A percentile compares a stretch with the other conserved stretches of the same genome.
phyloP scores from a whole-genome alignment of 2,329 filamentous ascomycete genomes.

The Aureobasidium vineae region DNA sequence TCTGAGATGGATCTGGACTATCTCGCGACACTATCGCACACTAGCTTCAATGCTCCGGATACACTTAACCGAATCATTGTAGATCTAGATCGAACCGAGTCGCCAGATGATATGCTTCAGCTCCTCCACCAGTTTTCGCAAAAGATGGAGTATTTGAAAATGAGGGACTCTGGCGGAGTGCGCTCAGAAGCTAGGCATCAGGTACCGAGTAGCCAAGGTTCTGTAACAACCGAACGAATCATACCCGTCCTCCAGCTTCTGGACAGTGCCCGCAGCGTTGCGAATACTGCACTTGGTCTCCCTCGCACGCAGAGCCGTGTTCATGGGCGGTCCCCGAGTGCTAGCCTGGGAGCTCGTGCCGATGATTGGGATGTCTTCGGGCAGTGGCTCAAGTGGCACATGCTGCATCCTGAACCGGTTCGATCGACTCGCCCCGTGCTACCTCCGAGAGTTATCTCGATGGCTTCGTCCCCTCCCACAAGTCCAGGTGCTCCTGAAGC shows the following conservation, averaged over 20 bases:
- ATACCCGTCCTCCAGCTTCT: not conserved
- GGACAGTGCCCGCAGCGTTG: slow-evolving; percentile 9
- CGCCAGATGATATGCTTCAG: not conserved
- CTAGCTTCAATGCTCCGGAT: not conserved
- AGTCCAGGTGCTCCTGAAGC: not conserved
- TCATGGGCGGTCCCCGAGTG: not conserved
- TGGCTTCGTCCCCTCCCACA: not conserved
- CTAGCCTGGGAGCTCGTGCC: not conserved
- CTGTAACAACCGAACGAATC: not conserved
- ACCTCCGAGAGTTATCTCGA: not conserved
- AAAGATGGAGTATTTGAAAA: slow-evolving; percentile 9
- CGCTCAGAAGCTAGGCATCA: not conserved
- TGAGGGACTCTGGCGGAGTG: slow-evolving; percentile 4
- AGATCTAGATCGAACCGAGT: not conserved
- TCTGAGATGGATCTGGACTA: not conserved
- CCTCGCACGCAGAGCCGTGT: not conserved
- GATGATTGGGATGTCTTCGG: slow-evolving; percentile 4
- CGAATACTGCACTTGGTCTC: not conserved
- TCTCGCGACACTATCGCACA: not conserved
- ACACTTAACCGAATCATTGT: not conserved
- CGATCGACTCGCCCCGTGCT: not conserved
- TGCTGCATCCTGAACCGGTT: not conserved
- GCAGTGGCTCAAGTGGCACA: slow-evolving; percentile 6
- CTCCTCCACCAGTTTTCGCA: not conserved
- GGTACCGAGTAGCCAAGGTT: not conserved